Base-by-base conservation (phyloP, 208 protist genomes). In the Trypanosoma lewisi region DNA sequence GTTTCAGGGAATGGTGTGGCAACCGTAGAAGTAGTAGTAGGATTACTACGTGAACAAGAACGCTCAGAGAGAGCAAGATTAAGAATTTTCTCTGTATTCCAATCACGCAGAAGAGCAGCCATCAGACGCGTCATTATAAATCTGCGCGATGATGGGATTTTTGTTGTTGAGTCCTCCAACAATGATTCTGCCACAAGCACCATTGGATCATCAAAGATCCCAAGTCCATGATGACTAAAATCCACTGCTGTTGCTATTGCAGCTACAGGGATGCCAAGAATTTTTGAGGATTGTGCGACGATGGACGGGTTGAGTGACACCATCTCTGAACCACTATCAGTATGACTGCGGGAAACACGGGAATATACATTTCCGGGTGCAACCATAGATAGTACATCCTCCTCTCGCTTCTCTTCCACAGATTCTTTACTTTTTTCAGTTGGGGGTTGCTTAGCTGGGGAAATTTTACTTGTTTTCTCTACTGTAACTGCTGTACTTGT, bases 61-160 rank as follows among this genome's bases (percentile, higher is more conserved):
- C 53, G 30, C 7, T 69, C 63, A 8, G 31, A 17, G 44, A 58
- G 36, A 17, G 69, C 55, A 50, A 77, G 42, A 36, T 47, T 60
- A 8, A 45, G 36, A 25, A 74, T 39, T 48, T 70, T 75, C 8
- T 69, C 68, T 2, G 45, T 54, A 23, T 59, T 63, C 1, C 71
- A n/a, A 14, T 75, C 75, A 28, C 70, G 72, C 57, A 86, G 47
- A 31, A 79, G 59, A 5, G 69, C 71, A 23, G 83, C 81, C 48
- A 91, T 75, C 19, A 90, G 79, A 21, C 77, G 81, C 16, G 83
- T 94, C 28, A 91, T 45, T 36, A 94, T 33, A 56, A 79, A 82
- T 12, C 68, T 63, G 21, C 41, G 51, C 0, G 70, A 78, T 11
- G 80, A 57, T n/a, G 73, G 70, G 17, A 83, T 49, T 8, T 73